Evolutionary conservation across 768 basidiomycete species (phyloP), one percentile per base, ranked within the genome.

Genomic region (Phylloporus sp.): DNA sequence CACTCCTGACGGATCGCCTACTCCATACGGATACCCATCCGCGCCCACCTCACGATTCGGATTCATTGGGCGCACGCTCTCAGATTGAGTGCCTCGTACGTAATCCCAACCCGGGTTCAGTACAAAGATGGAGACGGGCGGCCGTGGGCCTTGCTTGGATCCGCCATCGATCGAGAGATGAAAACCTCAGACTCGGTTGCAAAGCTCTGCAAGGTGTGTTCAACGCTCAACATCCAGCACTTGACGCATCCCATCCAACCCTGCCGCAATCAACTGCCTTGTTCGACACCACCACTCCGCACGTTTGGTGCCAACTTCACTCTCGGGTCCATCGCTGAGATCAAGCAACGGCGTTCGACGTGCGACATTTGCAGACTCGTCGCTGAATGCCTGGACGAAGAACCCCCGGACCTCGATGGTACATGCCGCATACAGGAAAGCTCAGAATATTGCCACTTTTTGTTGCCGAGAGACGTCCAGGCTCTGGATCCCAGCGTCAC

Each of bases 321-420:
- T 23, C 57, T 56, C 9, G 57, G 57, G 21, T 46, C 46, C 10
- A 7, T 55, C 20, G 40, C 39, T 35, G 49, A 45, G 28, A 52
- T 59, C 53, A 59, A 48, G 31, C 2, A 20, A 9, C 46, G 56
- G 22, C 46, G 55, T 8, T 42, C 6, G 1, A 17, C 35, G 17
- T 56, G 55, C 42, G 50, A 45, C 10, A 15, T 57, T 32, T 56
- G 55, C 40, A 32, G 10, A 14, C 42, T 57, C 14, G n/a, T 57
- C 22, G 35, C 55, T 2, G 55, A 53, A 24, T 1, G 40, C 13
- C 20, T 56, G 38, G 44, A 53, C 15, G 22, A 49, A 4, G 55
- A 57, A 22, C 46, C 50, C 4, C 15, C 46, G 15, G 29, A 31
- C 9, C 50, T 53, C 20, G 3, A 18, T 22, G 55, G 55, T 8